A percentile compares a stretch with the other conserved stretches of the same genome.
phyloP scores from a whole-genome alignment of 805 yeast genomes.

The Teunomyces gatunensis region DNA sequence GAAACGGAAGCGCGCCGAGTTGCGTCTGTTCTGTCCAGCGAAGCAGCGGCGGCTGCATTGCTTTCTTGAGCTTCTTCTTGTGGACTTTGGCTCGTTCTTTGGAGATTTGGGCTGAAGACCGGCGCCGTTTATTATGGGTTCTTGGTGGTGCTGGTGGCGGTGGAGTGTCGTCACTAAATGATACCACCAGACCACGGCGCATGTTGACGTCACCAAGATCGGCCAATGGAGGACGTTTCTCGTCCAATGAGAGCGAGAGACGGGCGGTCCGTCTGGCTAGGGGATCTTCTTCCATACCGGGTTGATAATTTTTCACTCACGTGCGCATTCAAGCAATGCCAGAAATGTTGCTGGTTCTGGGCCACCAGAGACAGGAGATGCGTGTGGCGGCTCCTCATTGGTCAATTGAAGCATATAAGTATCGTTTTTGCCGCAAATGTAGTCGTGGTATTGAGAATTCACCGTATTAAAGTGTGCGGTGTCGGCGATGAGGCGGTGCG shows the following conservation, averaged over 20 bases:
- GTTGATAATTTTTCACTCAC: not conserved
- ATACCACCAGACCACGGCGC: constrained; percentile 24
- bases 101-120: constrained; percentile 35
- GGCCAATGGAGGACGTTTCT: not conserved
- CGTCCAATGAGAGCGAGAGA: constrained; percentile 25
- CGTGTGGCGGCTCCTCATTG: not conserved
- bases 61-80: constrained; percentile 32
- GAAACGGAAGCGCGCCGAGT: constrained; percentile 13
- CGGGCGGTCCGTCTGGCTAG: constrained; percentile 24
- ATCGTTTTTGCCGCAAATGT: constrained; percentile 3
- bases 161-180: constrained; percentile 17
- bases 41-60: constrained; percentile 21
- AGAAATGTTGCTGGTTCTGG: too few species aligned
- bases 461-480: constrained; percentile 17
- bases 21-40: constrained; percentile 7
- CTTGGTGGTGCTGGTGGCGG: too few species aligned
- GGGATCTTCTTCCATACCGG: constrained; percentile 15
- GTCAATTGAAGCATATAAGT: not conserved
- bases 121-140: constrained; percentile 28
- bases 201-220: too few species aligned
- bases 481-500: constrained; percentile 10
- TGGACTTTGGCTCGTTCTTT: constrained; percentile 20
- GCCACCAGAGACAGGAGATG: not conserved
- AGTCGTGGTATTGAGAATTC: constrained; percentile 14
- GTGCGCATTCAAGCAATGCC: too few species aligned